phyloP scores from a whole-genome alignment of 2,329 filamentous ascomycete species.

The Pseudocercospora vitis region DNA sequence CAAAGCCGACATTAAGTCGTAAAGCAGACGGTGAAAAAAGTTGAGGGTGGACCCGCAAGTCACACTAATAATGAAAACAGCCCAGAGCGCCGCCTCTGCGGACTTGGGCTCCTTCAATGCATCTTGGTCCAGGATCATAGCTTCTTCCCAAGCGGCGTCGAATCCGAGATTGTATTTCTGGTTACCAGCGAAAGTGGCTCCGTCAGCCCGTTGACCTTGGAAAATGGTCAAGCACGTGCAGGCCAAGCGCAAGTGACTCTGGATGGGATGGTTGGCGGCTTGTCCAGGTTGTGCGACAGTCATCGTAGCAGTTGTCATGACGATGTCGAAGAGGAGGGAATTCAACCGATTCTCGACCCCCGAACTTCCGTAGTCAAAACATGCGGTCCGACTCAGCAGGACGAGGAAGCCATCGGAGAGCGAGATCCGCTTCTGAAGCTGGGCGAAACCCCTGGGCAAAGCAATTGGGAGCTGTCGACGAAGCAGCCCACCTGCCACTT shows the following conservation, averaged over 20 bases:
- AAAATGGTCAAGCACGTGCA: conserved; percentile 38
- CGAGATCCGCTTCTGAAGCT: conserved; percentile 30
- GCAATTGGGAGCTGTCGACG: conserved; percentile 32
- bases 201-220: conserved; percentile 35
- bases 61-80: conserved; percentile 38
- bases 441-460: conserved; percentile 36
- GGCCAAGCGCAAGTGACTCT: conserved; percentile 35
- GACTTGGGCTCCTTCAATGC: conserved; percentile 34
- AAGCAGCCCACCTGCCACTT: conserved; percentile 20
- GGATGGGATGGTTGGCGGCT: conserved; percentile 32
- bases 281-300: conserved; percentile 15
- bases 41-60: conserved; percentile 33
- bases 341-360: conserved; percentile 35
- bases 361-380: conserved; percentile 36
- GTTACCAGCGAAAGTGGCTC: conserved; percentile 31
- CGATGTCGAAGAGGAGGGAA: conserved; percentile 35
- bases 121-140: conserved; percentile 31
- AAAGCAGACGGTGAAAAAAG: conserved; percentile 31
- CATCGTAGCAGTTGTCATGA: conserved; percentile 30
- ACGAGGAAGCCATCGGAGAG: conserved; percentile 33
- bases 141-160: conserved; percentile 36
- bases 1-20: conserved; percentile 30
- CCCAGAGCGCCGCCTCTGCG: conserved; percentile 37
- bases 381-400: conserved; percentile 36
- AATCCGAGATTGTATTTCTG: conserved; percentile 34